Base-by-base conservation (phyloP, 306 rosid species). In the Pyrus communis region DNA sequence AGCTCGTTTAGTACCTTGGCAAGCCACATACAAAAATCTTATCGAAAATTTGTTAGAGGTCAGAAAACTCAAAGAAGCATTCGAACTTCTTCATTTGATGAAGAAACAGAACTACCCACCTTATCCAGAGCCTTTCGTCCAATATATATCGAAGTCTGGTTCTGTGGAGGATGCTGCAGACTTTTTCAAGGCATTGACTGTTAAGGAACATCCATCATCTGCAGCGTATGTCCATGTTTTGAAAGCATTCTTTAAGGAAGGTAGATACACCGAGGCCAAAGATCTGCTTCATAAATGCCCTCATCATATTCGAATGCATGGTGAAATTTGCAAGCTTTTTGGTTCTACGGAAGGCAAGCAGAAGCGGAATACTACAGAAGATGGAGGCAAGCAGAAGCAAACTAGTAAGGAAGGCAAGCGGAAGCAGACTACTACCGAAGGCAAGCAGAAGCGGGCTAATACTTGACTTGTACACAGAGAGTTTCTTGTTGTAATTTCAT, bases 151-250 rank as follows among this genome's bases (percentile, higher is more conserved):
- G 4, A 89, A 89, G 88, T 86, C 52, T 84, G 98, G 98, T 81
- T 84, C 97, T 0, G 91, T 89, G 79, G 89, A 86, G 79, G 93
- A 92, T 86, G 97, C 96, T 23, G 89, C 69, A 57, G 86, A 87
- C 3, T 88, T 90, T 82, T 83, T 91, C 42, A 86, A 85, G 84
- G 91, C 88, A 66, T 75, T 90, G 82, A 82, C 86, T 69, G 77
- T 82, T 65, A 90, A 90, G 78, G 85, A 67, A 38, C 85, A 73
- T 79, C 89, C 85, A 18, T 84, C 97, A 52, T 30, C 60, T 57
- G 57, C 86, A 14, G 97, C 92, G 17, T 91, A 91, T 49, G 71
- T 90, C 79, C 89, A 82, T 75, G 62, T 94, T 75, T 87, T 94
- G 51, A 77, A 83, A 67, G 85, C 94, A 28, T 94, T 91, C 77